Conservation (phyloP, 1,139 yeast species). For the Saccharomyces hybrid region DNA sequence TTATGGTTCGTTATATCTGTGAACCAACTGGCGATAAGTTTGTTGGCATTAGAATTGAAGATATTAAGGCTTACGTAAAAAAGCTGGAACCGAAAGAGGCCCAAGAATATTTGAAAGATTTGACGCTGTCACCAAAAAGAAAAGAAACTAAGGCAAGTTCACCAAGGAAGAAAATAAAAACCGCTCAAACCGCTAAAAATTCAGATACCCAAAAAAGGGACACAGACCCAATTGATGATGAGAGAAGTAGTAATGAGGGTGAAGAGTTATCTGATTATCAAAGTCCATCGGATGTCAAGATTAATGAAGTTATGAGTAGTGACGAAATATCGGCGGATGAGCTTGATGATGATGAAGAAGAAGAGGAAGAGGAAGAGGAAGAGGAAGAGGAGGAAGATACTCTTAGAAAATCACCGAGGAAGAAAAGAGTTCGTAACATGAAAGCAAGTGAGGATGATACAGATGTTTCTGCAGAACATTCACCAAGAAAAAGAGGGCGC, state of each 20-base stretch:
- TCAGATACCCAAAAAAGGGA: background rate
- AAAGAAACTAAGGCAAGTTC: background rate
- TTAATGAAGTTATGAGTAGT: background rate
- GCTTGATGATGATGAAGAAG: background rate
- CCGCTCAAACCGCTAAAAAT: background rate
- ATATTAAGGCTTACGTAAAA: conserved; percentile 9
- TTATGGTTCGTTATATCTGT: conserved; percentile 17
- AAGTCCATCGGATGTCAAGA: background rate
- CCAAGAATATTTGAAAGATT: conserved; percentile 12
- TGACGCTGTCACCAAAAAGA: conserved; percentile 8
- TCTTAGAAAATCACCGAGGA: conserved; percentile 2
- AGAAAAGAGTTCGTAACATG: background rate
- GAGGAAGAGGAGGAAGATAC: conserved; percentile 6
- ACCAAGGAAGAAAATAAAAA: background rate
- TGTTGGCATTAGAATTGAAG: conserved; percentile 15
- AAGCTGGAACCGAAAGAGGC: conserved; percentile 15
- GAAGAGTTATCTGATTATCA: background rate
- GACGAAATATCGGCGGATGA: conserved; percentile 1
- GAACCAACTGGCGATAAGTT: conserved; percentile 16
- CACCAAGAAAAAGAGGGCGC: background rate
- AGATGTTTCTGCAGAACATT: background rate
- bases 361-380: conserved; percentile 7
- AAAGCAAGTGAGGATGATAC: background rate
- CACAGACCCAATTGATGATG: conserved; percentile 2
- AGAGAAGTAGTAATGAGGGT: conserved; percentile 3